phyloP scores from a whole-genome alignment of 495 filamentous ascomycete genomes.

The Aspergillus avenaceus region DNA sequence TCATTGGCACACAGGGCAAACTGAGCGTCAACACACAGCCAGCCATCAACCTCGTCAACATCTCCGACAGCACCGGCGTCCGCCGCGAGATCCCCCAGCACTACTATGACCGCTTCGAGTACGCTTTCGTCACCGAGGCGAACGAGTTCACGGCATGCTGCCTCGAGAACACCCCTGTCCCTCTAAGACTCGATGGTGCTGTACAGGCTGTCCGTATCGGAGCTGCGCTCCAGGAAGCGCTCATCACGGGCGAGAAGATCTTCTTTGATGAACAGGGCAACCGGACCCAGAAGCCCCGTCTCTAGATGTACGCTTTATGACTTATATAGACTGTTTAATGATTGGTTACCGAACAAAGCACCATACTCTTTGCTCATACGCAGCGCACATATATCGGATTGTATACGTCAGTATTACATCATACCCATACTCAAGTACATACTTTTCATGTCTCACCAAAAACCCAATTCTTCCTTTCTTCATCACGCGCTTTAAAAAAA shows the following conservation, averaged over 20 bases:
- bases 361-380: too few relatives aligned
- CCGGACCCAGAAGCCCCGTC: conserved; percentile 28
- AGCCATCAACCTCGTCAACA: conserved; percentile 46
- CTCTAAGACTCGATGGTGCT: conserved; percentile 50
- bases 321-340: neutral
- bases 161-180: conserved; percentile 48
- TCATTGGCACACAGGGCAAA: conserved; percentile 61
- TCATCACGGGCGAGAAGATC: conserved; percentile 56
- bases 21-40: conserved; percentile 54
- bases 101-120: conserved; percentile 60
- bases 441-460: too few relatives aligned
- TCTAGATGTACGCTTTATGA: conserved; percentile 2
- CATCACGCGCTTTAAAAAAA: too few relatives aligned
- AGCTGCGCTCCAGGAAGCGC: conserved; percentile 53
- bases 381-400: too few relatives aligned
- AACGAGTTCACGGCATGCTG: conserved; percentile 55
- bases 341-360: neutral
- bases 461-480: too few relatives aligned
- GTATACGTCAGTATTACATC: too few relatives aligned
- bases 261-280: conserved; percentile 47
- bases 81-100: conserved; percentile 51
- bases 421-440: too few relatives aligned
- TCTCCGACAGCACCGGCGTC: conserved; percentile 45
- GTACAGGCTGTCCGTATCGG: conserved; percentile 60
- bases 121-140: conserved; percentile 59